Conservation (phyloP, 306 rosid genomes). For the Neltuma alba region DNA sequence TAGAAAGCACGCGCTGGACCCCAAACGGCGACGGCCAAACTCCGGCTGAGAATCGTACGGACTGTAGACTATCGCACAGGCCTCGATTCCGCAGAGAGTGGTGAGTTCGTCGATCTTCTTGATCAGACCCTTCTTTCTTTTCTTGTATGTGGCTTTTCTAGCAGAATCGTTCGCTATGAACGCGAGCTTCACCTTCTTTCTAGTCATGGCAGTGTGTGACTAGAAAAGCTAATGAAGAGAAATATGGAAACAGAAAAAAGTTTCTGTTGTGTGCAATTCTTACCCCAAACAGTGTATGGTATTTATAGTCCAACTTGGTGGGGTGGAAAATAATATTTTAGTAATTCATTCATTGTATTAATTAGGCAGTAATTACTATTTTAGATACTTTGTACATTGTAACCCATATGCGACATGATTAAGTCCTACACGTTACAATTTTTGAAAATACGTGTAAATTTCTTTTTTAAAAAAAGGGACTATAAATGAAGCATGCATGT, state of each 20-base stretch:
- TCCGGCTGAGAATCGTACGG: constrained; percentile 55
- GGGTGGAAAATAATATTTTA: neutral
- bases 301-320: constrained; percentile 27
- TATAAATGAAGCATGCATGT: no score
- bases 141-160: constrained; percentile 53
- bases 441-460: no score
- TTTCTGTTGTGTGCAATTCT: constrained; percentile 8
- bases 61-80: constrained; percentile 48
- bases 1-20: constrained; percentile 34
- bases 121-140: constrained; percentile 53
- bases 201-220: constrained; percentile 37
- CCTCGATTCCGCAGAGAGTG: constrained; percentile 54
- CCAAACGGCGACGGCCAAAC: constrained; percentile 53
- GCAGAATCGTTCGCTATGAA: constrained; percentile 52
- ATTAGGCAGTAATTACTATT: neutral
- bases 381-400: neutral
- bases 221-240: neutral
- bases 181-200: constrained; percentile 56
- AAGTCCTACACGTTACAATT: neutral
- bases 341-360: constrained; percentile 1
- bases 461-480: no score
- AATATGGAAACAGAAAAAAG: neutral
- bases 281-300: neutral
- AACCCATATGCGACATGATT: neutral
- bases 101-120: constrained; percentile 53